Percentiles rank a stretch among this genome's conserved stretches.
These are phyloP conservation scores for Aspergillus sp. DNA, from an alignment of 2,329 filamentous ascomycete species.

Conservation along the genomic window DNA sequence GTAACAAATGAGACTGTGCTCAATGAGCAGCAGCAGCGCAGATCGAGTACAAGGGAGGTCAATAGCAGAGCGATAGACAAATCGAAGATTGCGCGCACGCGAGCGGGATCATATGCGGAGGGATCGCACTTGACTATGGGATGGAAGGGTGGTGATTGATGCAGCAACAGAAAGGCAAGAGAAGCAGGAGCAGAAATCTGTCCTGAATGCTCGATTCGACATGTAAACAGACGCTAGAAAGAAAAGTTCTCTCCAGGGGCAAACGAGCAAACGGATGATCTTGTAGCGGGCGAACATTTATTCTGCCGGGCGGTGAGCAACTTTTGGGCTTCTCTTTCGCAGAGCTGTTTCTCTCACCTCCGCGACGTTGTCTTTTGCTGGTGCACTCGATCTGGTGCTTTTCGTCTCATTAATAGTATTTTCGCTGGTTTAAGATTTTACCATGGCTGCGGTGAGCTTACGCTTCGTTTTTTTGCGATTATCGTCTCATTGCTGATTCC, in stretches of 20 bases:
- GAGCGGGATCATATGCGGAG: too few relatives aligned
- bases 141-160: too few relatives aligned
- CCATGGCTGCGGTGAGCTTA: slow-evolving; percentile 33
- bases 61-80: too few relatives aligned
- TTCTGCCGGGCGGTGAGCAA: slow-evolving; percentile 25
- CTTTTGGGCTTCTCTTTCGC: slow-evolving; percentile 6
- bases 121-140: too few relatives aligned
- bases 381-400: slow-evolving; percentile 2
- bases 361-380: slow-evolving; percentile 5
- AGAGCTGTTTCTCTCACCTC: background rate
- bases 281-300: background rate
- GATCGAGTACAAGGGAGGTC: too few relatives aligned
- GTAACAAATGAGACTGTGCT: too few relatives aligned
- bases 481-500: slow-evolving; percentile 8
- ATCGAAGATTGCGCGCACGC: too few relatives aligned
- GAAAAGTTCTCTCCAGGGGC: background rate
- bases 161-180: too few relatives aligned
- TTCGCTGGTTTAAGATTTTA: slow-evolving; percentile 6
- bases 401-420: slow-evolving; percentile 3
- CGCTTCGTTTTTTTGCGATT: background rate
- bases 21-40: too few relatives aligned
- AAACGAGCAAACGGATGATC: background rate
- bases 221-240: background rate
- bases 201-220: too few relatives aligned
- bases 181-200: too few relatives aligned